Evolutionary conservation across 139 green algal genomes (phyloP).

Genomic region (Pseudopediastrum boryanum): DNA sequence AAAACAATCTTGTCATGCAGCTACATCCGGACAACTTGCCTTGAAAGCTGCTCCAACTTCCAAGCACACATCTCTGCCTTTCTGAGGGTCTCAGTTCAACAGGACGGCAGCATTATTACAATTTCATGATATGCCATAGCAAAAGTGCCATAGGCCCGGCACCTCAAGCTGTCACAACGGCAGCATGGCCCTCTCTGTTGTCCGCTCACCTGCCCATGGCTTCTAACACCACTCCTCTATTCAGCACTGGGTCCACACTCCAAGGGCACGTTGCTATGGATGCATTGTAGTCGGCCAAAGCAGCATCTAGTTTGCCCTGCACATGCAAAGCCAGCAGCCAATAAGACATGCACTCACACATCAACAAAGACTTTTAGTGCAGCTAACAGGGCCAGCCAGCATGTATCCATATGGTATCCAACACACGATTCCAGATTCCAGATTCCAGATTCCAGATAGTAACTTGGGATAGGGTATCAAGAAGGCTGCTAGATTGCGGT

Average conservation of each 20-base stretch:
- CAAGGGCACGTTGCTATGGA: conserved; percentile 83
- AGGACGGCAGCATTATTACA: neutral
- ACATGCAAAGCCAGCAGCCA: neutral
- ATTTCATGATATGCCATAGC: neutral
- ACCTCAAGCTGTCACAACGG: neutral
- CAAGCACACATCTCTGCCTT: neutral
- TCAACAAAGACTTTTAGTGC: neutral
- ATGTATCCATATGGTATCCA: neutral
- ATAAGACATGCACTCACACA: neutral
- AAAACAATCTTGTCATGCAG: too few relatives aligned
- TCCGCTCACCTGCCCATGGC: conserved; percentile 50
- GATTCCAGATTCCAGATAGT: neutral
- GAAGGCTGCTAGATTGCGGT: neutral
- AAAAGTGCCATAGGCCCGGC: neutral
- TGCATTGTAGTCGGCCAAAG: conserved; percentile 80
- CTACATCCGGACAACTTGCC: too few relatives aligned
- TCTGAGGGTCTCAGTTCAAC: too few relatives aligned
- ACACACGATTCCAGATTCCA: neutral
- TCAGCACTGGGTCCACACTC: conserved; percentile 87
- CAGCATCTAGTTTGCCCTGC: conserved; percentile 70
- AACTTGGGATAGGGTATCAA: neutral
- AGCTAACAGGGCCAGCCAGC: neutral
- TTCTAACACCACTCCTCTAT: conserved; percentile 81
- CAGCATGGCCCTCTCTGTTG: neutral
- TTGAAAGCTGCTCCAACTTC: neutral